phyloP scores from a whole-genome alignment of 768 basidiomycete genomes.

The Agaricus subrufescens region DNA sequence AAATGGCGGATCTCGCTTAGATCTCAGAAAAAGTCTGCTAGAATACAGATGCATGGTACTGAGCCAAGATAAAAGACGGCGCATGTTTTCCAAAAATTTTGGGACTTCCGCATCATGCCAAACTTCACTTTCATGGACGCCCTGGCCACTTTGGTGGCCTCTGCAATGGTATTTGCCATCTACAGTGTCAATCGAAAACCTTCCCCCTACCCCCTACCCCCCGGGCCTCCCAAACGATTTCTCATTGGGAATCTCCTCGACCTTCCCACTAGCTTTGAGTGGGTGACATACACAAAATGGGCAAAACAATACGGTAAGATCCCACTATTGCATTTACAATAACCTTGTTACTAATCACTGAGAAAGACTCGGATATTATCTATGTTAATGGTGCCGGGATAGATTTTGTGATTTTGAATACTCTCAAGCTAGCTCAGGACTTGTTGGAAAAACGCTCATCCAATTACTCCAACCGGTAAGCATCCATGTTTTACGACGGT shows the following conservation, averaged over 20 bases:
- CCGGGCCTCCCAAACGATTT: slow-evolving; percentile 35
- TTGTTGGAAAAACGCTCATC: slow-evolving; percentile 18
- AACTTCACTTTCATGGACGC: too few relatives aligned
- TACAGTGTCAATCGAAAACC: too few relatives aligned
- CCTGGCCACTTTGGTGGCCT: too few relatives aligned
- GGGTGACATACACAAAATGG: not conserved
- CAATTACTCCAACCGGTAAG: slow-evolving; percentile 12
- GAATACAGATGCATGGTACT: too few relatives aligned
- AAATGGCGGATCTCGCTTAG: too few relatives aligned
- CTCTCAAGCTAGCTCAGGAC: slow-evolving; percentile 15
- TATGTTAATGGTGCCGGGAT: slow-evolving; percentile 16
- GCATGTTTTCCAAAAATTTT: too few relatives aligned
- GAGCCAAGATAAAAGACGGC: too few relatives aligned
- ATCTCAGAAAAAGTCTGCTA: too few relatives aligned
- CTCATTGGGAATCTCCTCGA: slow-evolving; percentile 40
- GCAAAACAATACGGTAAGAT: not conserved
- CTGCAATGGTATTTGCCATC: too few relatives aligned
- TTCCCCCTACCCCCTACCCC: slow-evolving; percentile 23
- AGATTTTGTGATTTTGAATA: slow-evolving; percentile 18
- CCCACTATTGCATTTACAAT: not conserved
- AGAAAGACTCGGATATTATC: slow-evolving; percentile 19
- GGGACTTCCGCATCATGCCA: too few relatives aligned
- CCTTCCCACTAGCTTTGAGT: slow-evolving; percentile 26
- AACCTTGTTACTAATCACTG: not conserved
- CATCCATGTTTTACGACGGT: too few relatives aligned